Evolutionary conservation across 306 rosid species (phyloP), one percentile per base, ranked within the genome.

Genomic region (Mimosa pudica): DNA sequence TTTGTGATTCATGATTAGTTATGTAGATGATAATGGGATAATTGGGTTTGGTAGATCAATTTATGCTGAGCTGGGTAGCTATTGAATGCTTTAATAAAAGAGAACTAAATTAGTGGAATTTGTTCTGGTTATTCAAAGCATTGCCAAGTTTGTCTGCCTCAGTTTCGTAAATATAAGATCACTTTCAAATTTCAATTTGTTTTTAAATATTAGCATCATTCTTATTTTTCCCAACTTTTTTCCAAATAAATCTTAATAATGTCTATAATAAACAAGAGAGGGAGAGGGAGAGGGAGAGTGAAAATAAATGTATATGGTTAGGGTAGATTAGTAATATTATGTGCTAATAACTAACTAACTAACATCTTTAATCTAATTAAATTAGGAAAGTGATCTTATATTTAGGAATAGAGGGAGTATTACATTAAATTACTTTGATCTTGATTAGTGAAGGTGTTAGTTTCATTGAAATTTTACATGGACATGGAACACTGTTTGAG

Each of bases 41-140:
- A n/a, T 42, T 16, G 44, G 45, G 33, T 72, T 54, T 78, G 46
- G 42, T 68, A 10, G 60, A 16, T 44, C 70, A 75, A 60, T 75
- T 75, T 41, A 41, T 41, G 55, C 24, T 45, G 46, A 30, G 33
- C 12, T 49, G 24, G 42, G 78, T 41, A 41, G 38, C 18, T 47
- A 47, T 71, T 51, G 11, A 51, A 24, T 61, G 38, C 51, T 54
- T 67, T 71, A 45, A 44, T 24, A 18, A 76, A 62, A 13, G 18
- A 68, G 16, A 20, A 79, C 35, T 77, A 24, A 11, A 17, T 70
- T 84, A 20, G 62, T 48, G 65, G 57, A 76, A 66, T 69, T 80
- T 61, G 44, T 70, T 70, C 57, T 70, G 42, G 41, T 46, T 20
- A 44, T 44, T 69, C 9, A 20, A 9, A 69, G 54, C 54, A 66